phyloP scores from a whole-genome alignment of 805 yeast genomes.

The Candida jianshihensis region DNA sequence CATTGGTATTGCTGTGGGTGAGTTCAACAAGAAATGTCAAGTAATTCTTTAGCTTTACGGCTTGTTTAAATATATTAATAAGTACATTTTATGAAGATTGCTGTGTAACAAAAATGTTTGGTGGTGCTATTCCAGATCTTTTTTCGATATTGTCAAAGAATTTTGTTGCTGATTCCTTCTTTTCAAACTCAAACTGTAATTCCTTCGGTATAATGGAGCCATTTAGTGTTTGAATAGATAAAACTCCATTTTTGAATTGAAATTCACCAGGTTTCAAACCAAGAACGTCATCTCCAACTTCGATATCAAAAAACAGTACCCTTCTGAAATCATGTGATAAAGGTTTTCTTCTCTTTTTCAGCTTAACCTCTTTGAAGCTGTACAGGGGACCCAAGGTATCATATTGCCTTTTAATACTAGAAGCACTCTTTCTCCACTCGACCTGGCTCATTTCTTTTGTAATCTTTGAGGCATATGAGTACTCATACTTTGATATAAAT shows the following conservation, averaged over 20 bases:
- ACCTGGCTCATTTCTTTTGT: slow-evolving; percentile 34
- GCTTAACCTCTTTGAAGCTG: slow-evolving; percentile 34
- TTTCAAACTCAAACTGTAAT: slow-evolving; percentile 51
- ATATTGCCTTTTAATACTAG: slow-evolving; percentile 32
- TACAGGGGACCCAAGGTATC: slow-evolving; percentile 53
- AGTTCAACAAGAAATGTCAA: slow-evolving; percentile 66
- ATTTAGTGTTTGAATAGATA: slow-evolving; percentile 38
- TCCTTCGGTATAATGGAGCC: slow-evolving; percentile 31
- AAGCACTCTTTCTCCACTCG: slow-evolving; percentile 38
- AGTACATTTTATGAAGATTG: too few relatives aligned
- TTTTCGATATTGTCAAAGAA: slow-evolving; percentile 40
- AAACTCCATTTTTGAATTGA: slow-evolving; percentile 10
- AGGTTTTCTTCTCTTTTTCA: slow-evolving; percentile 27
- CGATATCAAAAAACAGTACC: slow-evolving; percentile 40
- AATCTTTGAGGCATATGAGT: slow-evolving; percentile 55
- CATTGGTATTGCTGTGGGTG: slow-evolving; percentile 75
- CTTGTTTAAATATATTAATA: not conserved
- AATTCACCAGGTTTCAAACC: slow-evolving; percentile 25
- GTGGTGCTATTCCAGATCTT: slow-evolving; percentile 43
- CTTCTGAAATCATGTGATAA: slow-evolving; percentile 29
- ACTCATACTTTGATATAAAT: slow-evolving; percentile 23
- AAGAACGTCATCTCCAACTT: slow-evolving; percentile 1
- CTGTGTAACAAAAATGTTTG: too few relatives aligned
- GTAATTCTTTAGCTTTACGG: slow-evolving; percentile 28
- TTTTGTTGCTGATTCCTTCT: slow-evolving; percentile 35